These are phyloP conservation scores for Cladosporium phlei DNA, from an alignment of 2,329 filamentous ascomycete genomes.

Conservation along the genomic window DNA sequence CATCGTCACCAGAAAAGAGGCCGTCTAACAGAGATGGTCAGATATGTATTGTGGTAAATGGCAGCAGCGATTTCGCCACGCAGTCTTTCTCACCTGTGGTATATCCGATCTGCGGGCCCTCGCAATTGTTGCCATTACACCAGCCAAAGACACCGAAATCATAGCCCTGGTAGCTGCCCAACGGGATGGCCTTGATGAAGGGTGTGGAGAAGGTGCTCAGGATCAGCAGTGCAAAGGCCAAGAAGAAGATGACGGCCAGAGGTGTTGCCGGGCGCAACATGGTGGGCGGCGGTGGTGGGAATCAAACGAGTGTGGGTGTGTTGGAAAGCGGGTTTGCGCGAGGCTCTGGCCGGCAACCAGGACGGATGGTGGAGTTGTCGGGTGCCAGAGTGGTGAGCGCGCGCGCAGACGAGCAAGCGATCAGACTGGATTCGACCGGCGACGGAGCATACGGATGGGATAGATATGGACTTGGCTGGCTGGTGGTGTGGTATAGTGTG, in stretches of 20 bases:
- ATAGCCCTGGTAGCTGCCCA: conserved; percentile 70
- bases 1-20: conserved; percentile 42
- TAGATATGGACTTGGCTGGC: no score
- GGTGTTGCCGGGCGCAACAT: conserved; percentile 93
- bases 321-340: conserved; percentile 1
- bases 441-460: conserved; percentile 3
- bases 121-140: conserved; percentile 66
- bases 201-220: conserved; percentile 88
- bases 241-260: conserved; percentile 75
- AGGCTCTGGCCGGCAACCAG: not conserved
- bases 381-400: not conserved
- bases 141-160: conserved; percentile 92
- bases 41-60: not conserved
- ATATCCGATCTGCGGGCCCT: conserved; percentile 75
- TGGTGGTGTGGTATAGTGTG: not conserved
- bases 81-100: conserved; percentile 61
- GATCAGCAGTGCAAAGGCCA: conserved; percentile 78
- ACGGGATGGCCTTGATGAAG: conserved; percentile 76
- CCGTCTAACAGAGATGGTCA: conserved; percentile 35
- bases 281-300: not conserved
- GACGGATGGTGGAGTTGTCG: not conserved
- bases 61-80: not conserved
- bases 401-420: no score
- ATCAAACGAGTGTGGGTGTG: conserved; percentile 17
- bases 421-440: not conserved